phyloP scores from a whole-genome alignment of 208 protist species.

The Leishmania arabica region DNA sequence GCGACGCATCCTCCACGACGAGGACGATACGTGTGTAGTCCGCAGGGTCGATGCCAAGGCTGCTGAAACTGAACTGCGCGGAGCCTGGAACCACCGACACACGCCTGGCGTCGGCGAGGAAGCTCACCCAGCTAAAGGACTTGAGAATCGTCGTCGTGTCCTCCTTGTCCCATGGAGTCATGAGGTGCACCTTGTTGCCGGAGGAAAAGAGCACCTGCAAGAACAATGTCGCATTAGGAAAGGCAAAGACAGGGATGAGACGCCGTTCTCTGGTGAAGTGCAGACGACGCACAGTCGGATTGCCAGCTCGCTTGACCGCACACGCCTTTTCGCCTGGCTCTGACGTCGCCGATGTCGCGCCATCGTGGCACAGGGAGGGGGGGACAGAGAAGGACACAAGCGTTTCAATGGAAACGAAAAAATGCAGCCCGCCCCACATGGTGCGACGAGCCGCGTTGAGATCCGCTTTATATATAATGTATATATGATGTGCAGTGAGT shows the following conservation, averaged over 20 bases:
- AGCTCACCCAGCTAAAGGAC: constrained; percentile 49
- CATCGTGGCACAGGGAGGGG: not conserved
- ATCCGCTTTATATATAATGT: not conserved
- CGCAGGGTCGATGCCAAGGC: constrained; percentile 34
- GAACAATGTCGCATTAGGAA: constrained; percentile 64
- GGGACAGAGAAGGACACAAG: constrained; percentile 47
- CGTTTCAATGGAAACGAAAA: constrained; percentile 67
- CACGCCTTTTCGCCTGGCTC: constrained; percentile 7
- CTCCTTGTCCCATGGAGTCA: constrained; percentile 49
- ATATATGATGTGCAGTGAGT: not conserved
- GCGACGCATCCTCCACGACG: constrained; percentile 34
- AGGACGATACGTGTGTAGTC: constrained; percentile 49
- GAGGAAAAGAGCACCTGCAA: constrained; percentile 63
- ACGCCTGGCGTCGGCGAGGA: constrained; percentile 42
- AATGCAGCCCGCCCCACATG: constrained; percentile 67
- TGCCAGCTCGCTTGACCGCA: constrained; percentile 31
- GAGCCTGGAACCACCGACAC: constrained; percentile 42
- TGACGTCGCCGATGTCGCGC: not conserved
- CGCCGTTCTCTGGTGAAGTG: constrained; percentile 28
- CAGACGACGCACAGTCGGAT: constrained; percentile 34
- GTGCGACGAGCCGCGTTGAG: not conserved
- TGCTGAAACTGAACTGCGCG: constrained; percentile 34
- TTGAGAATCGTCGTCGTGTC: constrained; percentile 41
- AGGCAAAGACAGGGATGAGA: constrained; percentile 38
- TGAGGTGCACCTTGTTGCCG: constrained; percentile 53